Evolutionary conservation across 305 asterid genomes (phyloP), one percentile per base, ranked within the genome.

Genomic region (Ilex paraguariensis): DNA sequence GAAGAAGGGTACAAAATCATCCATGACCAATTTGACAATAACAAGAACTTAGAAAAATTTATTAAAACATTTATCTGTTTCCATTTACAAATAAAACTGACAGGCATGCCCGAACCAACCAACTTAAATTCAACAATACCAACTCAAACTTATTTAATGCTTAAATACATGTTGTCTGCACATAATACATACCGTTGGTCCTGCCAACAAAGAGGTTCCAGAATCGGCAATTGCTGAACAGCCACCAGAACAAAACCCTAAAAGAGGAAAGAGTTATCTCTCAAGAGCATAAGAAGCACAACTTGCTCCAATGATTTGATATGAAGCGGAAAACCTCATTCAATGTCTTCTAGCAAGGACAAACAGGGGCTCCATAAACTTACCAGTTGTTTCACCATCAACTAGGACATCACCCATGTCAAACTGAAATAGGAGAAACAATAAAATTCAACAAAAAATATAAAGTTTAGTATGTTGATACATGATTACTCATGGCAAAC

Each of bases 141-240:
- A 36, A 8, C 6, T 36, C 42, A 36, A 36, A 36, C 7, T 2
- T 36, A 4, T 36, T 36, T 36, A 36, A 36, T 36, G 42, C 9
- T 4, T 3, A 36, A 36, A 36, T 36, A 8, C 42, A 36, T 36
- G 9, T 36, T 36, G 42, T 36, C 42, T 36, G 30, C 13, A 32
- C 33, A 46, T 60, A 60, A 63, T 52, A 78, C 95, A 56, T 81
- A 91, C 97, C 16, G 96, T 88, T 51, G 97, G 96, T 72, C 97
- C 97, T 13, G 97, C 90, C 84, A 91, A 79, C 76, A 88, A 75
- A 51, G 97, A 88, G 54, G 95, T 88, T 61, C 97, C 97, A 65
- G 97, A 88, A 76, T 91, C 96, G 8, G 95, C 96, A 63, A 91
- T 91, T 46, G 97, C 96, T 30, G 97, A 75, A 36, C 42, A 36